Conservation (phyloP, 2,329 filamentous ascomycete species). For the Berkeleyomyces rouxiae region DNA sequence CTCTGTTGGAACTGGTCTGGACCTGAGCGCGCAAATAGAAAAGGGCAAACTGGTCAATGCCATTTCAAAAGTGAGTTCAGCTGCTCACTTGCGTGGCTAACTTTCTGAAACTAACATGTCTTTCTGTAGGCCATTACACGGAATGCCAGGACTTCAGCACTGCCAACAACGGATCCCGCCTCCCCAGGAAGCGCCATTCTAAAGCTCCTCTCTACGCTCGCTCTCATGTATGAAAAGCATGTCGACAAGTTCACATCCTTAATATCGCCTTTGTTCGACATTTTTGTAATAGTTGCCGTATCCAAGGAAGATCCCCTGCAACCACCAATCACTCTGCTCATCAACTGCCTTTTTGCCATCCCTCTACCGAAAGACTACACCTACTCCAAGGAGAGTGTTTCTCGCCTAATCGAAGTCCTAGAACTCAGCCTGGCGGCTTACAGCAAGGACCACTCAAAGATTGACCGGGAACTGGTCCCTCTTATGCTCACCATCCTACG, state of each 20-base stretch:
- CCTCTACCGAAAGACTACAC: conserved; percentile 14
- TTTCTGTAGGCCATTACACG: conserved; percentile 13
- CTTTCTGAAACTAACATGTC: background rate
- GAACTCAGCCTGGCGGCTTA: conserved; percentile 7
- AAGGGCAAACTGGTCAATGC: conserved; percentile 15
- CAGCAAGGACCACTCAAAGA: conserved; percentile 8
- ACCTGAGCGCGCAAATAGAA: conserved; percentile 28
- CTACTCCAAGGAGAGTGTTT: conserved; percentile 12
- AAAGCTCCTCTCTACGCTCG: conserved; percentile 16
- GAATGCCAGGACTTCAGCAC: conserved; percentile 12
- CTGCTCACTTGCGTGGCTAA: background rate
- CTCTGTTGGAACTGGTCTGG: conserved; percentile 12
- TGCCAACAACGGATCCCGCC: conserved; percentile 15
- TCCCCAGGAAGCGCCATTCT: conserved; percentile 15
- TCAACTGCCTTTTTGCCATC: conserved; percentile 15
- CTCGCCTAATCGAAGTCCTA: conserved; percentile 3
- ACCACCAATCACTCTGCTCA: conserved; percentile 15
- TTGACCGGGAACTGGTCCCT: conserved; percentile 10
- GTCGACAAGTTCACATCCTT: conserved; percentile 14
- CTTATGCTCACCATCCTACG: conserved; percentile 13
- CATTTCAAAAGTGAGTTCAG: conserved; percentile 14
- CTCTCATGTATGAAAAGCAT: conserved; percentile 15
- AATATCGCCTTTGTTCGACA: conserved; percentile 14
- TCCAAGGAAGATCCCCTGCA: conserved; percentile 14
- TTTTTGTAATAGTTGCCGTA: conserved; percentile 14